Base-by-base conservation (phyloP, 1,284 basidiomycete species). In the Irpex rosettiformis region DNA sequence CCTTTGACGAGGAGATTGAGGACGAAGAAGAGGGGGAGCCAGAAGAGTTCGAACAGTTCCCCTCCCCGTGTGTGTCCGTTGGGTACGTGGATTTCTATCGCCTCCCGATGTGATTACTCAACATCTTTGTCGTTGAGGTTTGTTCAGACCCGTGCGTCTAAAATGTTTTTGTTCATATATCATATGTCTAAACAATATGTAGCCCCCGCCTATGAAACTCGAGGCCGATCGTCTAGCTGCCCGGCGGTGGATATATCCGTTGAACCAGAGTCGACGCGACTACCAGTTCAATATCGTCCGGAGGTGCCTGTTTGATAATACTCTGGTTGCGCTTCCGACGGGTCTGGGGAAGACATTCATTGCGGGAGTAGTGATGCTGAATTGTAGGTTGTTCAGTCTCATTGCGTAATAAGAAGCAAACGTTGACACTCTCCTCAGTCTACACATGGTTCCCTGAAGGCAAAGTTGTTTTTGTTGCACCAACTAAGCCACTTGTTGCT, bases 301-400 rank as follows among this genome's bases (percentile, higher is more conserved):
- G 65, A 82, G 86, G 33, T 91, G 89, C 66, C 81, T 99, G 28
- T 95, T 92, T 66, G 91, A 98, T 54, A 99, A 99, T 69, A 94
- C 94, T 2, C 83, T 99, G 3, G 96, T 98, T 22, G 92, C 95
- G 0, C 77, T 99, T 10, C 97, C 97, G 0, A 99, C 97, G 0
- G 97, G 97, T 60, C 78, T 99, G 4, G 97, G 97, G 21, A 99
- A 99, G 77, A 99, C 97, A 0, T 99, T 99, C 69, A 92, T 99
- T 61, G 97, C 97, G 1, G 96, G 96, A 1, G 94, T 95, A 0
- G 86, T 99, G 21, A 98, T 99, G 93, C 75, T 95, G 8, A 96
- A 95, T 65, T 95, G 93, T 94, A 68, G 66, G 86, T 27, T 30
- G 61, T 18, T 48, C 48, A 52, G 54, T 40, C 21, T 37, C 33